Conservation (phyloP, 495 filamentous ascomycete species). For the Cairneyella variabilis region DNA sequence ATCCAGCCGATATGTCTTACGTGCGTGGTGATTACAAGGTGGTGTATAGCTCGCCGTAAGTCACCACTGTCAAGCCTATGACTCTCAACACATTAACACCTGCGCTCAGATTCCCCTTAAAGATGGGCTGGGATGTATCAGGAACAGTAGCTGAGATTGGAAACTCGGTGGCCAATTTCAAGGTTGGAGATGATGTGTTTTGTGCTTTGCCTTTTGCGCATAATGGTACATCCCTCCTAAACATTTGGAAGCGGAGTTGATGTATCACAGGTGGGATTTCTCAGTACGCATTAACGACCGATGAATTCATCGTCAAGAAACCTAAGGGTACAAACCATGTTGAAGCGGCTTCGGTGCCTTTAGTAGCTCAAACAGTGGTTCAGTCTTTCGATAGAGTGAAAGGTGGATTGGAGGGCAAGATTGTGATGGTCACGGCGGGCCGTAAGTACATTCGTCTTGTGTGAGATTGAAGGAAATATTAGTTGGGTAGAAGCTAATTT, state of each 20-base stretch:
- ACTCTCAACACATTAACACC: too few relatives aligned
- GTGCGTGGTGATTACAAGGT: slow-evolving; percentile 35
- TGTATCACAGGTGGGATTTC: slow-evolving; percentile 6
- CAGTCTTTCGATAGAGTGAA: slow-evolving; percentile 37
- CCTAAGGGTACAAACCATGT: slow-evolving; percentile 33
- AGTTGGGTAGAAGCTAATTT: background rate
- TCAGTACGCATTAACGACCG: slow-evolving; percentile 34
- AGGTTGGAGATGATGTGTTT: slow-evolving; percentile 47
- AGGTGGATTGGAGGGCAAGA: slow-evolving; percentile 44
- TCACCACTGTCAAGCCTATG: background rate
- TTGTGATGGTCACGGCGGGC: slow-evolving; percentile 47
- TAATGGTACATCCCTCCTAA: slow-evolving; percentile 21
- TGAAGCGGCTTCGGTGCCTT: slow-evolving; percentile 31
- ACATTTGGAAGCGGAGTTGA: background rate
- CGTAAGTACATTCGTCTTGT: slow-evolving; percentile 8
- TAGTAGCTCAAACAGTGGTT: slow-evolving; percentile 35
- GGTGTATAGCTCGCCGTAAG: slow-evolving; percentile 22
- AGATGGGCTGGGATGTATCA: slow-evolving; percentile 38
- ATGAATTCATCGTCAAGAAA: slow-evolving; percentile 29
- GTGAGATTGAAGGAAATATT: background rate
- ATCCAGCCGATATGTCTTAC: slow-evolving; percentile 44
- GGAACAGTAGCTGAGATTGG: slow-evolving; percentile 44
- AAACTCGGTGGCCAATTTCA: slow-evolving; percentile 34
- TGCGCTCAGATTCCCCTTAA: slow-evolving; percentile 1
- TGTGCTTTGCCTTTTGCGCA: slow-evolving; percentile 19